Conservation (phyloP, 2,329 filamentous ascomycete genomes). For the Neoscytalidium dimidiatum region DNA sequence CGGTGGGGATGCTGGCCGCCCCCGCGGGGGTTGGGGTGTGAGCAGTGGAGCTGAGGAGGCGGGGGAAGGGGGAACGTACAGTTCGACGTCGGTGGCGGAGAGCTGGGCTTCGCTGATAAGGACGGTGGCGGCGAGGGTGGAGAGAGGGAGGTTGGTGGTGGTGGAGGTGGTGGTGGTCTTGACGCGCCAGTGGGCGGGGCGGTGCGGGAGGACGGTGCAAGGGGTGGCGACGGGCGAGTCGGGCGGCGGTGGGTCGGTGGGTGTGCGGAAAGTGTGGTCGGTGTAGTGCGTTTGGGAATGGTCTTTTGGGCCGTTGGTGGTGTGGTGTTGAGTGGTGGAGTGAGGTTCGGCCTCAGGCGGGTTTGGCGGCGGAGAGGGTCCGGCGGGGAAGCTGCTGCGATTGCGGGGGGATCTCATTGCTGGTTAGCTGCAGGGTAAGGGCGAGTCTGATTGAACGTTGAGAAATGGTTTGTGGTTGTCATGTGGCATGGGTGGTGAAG, state of each 20-base stretch:
- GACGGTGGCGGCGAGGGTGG: constrained; percentile 2
- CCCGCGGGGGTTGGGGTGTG: no score
- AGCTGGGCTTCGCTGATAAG: neutral
- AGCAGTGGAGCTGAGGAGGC: neutral
- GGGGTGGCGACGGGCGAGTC: neutral
- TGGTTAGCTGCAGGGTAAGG: neutral
- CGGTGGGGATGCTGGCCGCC: neutral
- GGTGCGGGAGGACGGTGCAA: neutral
- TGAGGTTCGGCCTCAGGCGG: neutral
- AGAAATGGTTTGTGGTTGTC: neutral
- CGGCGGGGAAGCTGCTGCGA: neutral
- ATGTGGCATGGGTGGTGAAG: neutral
- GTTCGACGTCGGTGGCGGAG: neutral
- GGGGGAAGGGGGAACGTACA: neutral
- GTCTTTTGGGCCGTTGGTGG: neutral
- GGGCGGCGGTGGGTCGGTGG: neutral
- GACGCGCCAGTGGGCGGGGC: neutral
- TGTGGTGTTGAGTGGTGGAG: neutral
- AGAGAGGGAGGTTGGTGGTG: neutral
- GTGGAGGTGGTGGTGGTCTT: neutral
- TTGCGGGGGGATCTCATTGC: neutral
- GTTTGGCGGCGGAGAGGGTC: neutral
- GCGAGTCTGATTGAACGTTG: neutral
- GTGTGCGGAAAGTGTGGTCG: neutral
- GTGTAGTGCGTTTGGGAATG: neutral